phyloP scores from a whole-genome alignment of 1,284 basidiomycete species.

The Rhodofomes roseus region DNA sequence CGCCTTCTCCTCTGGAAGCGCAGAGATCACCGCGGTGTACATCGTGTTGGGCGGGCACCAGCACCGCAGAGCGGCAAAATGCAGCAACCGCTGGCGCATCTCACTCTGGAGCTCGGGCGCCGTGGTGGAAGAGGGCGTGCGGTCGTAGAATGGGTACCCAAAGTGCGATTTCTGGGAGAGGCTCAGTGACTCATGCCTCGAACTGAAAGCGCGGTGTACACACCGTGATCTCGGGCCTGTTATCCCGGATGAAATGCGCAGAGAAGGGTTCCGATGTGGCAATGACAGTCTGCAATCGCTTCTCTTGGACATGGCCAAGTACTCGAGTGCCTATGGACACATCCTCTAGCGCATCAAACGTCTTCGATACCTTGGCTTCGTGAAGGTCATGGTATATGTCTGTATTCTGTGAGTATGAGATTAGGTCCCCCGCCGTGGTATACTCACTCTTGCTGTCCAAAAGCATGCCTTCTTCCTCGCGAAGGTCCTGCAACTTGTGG shows the following conservation, averaged over 20 bases:
- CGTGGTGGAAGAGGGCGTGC: neutral
- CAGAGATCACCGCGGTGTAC: neutral
- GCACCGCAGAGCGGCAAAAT: neutral
- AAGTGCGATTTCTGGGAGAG: neutral
- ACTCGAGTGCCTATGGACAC: neutral
- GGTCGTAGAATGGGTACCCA: neutral
- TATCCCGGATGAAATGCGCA: neutral
- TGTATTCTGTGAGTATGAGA: neutral
- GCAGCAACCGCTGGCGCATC: neutral
- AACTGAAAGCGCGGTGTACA: neutral
- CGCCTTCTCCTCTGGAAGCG: neutral
- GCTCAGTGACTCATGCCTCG: neutral
- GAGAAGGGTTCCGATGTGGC: neutral
- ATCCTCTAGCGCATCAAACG: neutral
- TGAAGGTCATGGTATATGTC: neutral
- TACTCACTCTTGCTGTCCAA: neutral
- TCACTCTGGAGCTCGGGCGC: neutral
- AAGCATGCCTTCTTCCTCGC: neutral
- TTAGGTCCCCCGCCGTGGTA: neutral
- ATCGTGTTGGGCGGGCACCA: neutral
- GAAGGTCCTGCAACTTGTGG: neutral
- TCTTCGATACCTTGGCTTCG: neutral
- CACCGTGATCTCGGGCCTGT: neutral
- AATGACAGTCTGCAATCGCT: constrained; percentile 1
- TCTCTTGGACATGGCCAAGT: neutral